These are phyloP conservation scores for Penicillium sp. DNA, from an alignment of 2,329 filamentous ascomycete species.

Conservation along the genomic window DNA sequence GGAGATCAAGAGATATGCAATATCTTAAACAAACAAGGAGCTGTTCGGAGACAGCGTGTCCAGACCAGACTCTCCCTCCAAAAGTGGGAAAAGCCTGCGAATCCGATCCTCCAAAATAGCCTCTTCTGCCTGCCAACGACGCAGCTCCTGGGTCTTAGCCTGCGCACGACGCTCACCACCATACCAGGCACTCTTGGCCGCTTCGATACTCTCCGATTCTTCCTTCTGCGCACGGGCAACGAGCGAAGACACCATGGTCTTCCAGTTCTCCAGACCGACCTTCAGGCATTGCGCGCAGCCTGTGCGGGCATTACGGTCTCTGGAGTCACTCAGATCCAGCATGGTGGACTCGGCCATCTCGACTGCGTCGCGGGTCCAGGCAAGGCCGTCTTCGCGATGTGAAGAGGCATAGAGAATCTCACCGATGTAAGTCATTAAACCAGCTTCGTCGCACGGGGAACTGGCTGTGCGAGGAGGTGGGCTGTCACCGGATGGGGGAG, in stretches of 20 bases:
- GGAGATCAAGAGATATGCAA: neutral
- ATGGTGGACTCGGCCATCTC: constrained; percentile 70
- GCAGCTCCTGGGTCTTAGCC: constrained; percentile 31
- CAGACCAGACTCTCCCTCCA: constrained; percentile 32
- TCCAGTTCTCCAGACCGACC: constrained; percentile 78
- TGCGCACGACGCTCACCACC: constrained; percentile 28
- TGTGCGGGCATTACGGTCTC: constrained; percentile 46
- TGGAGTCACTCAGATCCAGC: constrained; percentile 32
- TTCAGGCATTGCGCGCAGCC: constrained; percentile 74
- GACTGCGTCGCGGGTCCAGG: constrained; percentile 87
- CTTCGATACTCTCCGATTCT: constrained; percentile 35
- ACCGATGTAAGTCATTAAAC: constrained; percentile 82
- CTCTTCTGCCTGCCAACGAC: constrained; percentile 42
- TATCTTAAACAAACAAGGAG: constrained; percentile 28
- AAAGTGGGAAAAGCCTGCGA: constrained; percentile 28
- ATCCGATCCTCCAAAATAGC: constrained; percentile 39
- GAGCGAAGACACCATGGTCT: constrained; percentile 69
- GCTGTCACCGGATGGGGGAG: constrained; percentile 67
- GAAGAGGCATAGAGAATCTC: constrained; percentile 80
- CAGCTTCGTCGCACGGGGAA: constrained; percentile 79
- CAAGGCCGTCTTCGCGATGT: constrained; percentile 67
- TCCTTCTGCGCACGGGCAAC: constrained; percentile 43
- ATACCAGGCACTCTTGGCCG: constrained; percentile 36
- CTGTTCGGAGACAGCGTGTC: constrained; percentile 29
- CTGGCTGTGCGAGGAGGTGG: constrained; percentile 62